Conservation (phyloP, 345 rosid species). For the Eucalyptus sp. region DNA sequence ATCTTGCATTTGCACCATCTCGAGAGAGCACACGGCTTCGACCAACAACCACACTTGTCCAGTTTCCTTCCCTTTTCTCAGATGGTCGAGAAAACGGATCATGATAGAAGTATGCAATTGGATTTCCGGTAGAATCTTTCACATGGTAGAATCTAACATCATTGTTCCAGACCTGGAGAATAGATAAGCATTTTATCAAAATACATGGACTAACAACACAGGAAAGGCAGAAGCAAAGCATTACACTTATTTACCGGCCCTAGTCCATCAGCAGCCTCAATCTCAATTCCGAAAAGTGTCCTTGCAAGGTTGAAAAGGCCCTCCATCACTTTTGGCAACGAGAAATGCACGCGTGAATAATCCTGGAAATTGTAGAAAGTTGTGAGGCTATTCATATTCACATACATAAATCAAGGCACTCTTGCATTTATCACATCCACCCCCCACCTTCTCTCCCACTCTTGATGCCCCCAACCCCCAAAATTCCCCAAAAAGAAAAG, state of each 20-base stretch:
- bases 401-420: neutral
- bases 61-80: slow-evolving; percentile 77
- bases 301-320: slow-evolving; percentile 68
- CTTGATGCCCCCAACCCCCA: neutral
- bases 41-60: slow-evolving; percentile 80
- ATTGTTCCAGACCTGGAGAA: slow-evolving; percentile 68
- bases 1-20: slow-evolving; percentile 34
- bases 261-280: neutral
- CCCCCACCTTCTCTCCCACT: neutral
- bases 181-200: neutral
- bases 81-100: slow-evolving; percentile 94
- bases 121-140: slow-evolving; percentile 65
- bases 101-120: slow-evolving; percentile 76
- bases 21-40: slow-evolving; percentile 55
- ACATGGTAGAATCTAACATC: slow-evolving; percentile 72
- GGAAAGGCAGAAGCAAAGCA: neutral
- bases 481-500: neutral
- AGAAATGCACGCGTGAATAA: slow-evolving; percentile 68
- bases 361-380: slow-evolving; percentile 21
- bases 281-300: slow-evolving; percentile 54
- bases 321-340: slow-evolving; percentile 76
- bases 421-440: neutral
- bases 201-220: neutral
- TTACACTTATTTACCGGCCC: slow-evolving; percentile 47
- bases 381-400: neutral